Evolutionary conservation across 352 stramenopile species (phyloP).

Genomic region (Globisporangium paddicum): DNA sequence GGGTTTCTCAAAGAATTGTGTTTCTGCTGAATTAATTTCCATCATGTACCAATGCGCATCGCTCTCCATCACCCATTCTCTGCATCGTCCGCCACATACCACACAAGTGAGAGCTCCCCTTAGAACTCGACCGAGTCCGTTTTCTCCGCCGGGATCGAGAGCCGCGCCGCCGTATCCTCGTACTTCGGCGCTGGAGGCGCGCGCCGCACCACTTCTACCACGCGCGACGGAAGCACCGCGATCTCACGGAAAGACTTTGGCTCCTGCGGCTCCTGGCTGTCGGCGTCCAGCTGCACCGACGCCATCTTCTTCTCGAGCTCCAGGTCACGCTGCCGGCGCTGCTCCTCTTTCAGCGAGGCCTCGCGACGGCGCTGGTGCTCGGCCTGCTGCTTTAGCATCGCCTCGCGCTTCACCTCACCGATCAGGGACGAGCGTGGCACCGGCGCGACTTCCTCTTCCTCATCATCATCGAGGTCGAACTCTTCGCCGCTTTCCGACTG

Average conservation of each 20-base stretch:
- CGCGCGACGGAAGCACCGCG: slow-evolving; percentile 6
- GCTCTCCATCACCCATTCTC: no score
- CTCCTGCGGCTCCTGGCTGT: background rate
- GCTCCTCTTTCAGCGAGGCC: slow-evolving; percentile 48
- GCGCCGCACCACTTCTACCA: slow-evolving; percentile 27
- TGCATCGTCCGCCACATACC: background rate
- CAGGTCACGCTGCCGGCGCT: slow-evolving; percentile 31
- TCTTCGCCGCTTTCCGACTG: slow-evolving; percentile 26
- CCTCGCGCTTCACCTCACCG: slow-evolving; percentile 60
- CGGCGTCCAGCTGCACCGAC: background rate
- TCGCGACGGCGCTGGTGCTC: slow-evolving; percentile 64
- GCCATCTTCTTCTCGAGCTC: slow-evolving; percentile 24
- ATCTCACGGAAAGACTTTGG: background rate
- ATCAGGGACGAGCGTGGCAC: slow-evolving; percentile 54
- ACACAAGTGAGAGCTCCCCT: no score
- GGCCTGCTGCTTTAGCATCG: slow-evolving; percentile 57
- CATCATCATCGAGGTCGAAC: slow-evolving; percentile 27
- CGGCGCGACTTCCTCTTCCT: slow-evolving; percentile 25
- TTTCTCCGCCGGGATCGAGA: background rate
- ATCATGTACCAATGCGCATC: no score
- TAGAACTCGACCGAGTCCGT: background rate
- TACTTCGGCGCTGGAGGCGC: slow-evolving; percentile 2
- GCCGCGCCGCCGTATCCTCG: background rate
- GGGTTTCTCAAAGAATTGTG: no score
- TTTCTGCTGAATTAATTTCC: no score